Conservation (phyloP, 768 basidiomycete genomes). For the Lactarius sanguifluus region DNA sequence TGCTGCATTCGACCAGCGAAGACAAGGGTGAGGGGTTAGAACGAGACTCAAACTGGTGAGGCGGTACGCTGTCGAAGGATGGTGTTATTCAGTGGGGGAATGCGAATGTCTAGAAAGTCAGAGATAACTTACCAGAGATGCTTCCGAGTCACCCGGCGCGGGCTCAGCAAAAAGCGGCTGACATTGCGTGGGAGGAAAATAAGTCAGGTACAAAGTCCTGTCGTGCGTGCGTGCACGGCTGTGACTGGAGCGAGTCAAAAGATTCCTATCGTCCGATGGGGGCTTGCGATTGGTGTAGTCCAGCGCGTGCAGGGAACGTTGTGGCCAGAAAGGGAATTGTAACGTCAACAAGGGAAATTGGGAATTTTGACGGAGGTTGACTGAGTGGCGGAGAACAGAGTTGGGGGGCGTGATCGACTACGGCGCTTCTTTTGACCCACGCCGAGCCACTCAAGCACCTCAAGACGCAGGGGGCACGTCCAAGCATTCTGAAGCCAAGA, state of each 20-base stretch:
- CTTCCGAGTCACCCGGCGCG: background rate
- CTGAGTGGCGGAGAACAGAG: background rate
- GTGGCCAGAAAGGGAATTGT: background rate
- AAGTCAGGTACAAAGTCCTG: background rate
- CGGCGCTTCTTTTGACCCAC: background rate
- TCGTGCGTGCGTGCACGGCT: background rate
- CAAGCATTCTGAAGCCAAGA: slow-evolving; percentile 5
- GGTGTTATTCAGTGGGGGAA: background rate
- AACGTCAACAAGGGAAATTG: background rate
- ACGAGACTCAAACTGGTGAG: background rate
- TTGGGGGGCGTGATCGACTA: slow-evolving; percentile 4
- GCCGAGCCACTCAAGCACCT: background rate
- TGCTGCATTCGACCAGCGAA: slow-evolving; percentile 1
- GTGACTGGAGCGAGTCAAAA: background rate
- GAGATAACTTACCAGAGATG: slow-evolving; percentile 7
- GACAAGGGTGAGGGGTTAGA: slow-evolving; percentile 13
- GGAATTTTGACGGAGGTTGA: background rate
- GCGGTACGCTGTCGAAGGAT: background rate
- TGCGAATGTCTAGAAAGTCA: slow-evolving; percentile 5
- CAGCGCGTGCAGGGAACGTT: background rate
- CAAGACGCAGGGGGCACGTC: background rate
- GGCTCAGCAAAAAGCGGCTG: background rate
- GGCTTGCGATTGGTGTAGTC: background rate
- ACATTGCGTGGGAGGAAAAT: background rate
- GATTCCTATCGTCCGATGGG: slow-evolving; percentile 9